phyloP scores from a whole-genome alignment of 495 filamentous ascomycete species.

The Recurvomyces mirabilis region DNA sequence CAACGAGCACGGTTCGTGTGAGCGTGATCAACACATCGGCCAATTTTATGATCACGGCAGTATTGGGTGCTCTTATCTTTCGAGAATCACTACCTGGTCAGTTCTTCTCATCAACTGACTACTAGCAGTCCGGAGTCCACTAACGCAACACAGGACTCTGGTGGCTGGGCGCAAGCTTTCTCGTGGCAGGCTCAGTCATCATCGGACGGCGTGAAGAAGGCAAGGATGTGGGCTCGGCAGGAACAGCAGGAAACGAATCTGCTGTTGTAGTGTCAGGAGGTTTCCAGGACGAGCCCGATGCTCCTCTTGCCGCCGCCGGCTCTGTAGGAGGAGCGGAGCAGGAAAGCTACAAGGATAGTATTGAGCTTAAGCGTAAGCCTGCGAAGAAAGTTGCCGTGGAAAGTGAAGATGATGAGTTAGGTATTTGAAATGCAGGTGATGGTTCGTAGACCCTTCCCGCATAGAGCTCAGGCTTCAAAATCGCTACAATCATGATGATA shows the following conservation, averaged over 20 bases:
- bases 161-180: constrained; percentile 76
- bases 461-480: too few relatives aligned
- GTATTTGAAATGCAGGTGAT: too few relatives aligned
- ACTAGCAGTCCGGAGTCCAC: neutral
- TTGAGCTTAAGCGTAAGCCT: constrained; percentile 9
- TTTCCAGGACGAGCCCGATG: constrained; percentile 10
- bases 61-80: constrained; percentile 71
- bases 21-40: constrained; percentile 85
- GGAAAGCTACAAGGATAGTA: neutral
- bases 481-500: too few relatives aligned
- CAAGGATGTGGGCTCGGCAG: constrained; percentile 10
- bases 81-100: constrained; percentile 50
- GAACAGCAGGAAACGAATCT: constrained; percentile 44
- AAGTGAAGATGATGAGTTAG: neutral
- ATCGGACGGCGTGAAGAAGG: constrained; percentile 70
- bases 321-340: neutral
- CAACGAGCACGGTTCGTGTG: constrained; percentile 77
- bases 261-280: constrained; percentile 62
- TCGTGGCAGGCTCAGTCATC: constrained; percentile 83
- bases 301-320: constrained; percentile 2
- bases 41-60: constrained; percentile 84
- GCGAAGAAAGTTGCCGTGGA: neutral
- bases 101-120: neutral
- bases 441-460: too few relatives aligned
- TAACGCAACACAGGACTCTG: constrained; percentile 43